A percentile compares a stretch with the other conserved stretches of the same genome.
Evolutionary conservation across 176 grass and related monocot genomes (phyloP).

Genomic region (Poa annua): DNA sequence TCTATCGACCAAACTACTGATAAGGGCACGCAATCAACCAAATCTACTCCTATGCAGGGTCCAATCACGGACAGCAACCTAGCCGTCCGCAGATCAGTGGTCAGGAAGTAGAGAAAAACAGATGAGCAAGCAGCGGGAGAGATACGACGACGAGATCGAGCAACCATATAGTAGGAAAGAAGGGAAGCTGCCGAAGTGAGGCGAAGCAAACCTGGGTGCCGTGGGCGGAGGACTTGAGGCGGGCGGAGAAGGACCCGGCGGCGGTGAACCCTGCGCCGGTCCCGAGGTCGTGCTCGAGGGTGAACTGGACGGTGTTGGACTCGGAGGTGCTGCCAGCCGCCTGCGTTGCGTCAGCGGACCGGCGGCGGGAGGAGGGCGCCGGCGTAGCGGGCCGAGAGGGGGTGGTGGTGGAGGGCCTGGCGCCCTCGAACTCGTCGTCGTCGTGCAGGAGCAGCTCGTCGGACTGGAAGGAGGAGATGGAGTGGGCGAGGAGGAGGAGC

Average conservation of each 20-base stretch:
- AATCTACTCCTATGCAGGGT: neutral
- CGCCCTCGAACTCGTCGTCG: conserved; percentile 93
- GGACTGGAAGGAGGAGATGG: conserved; percentile 61
- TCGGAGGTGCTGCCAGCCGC: conserved; percentile 41
- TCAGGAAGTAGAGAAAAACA: neutral
- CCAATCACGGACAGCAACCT: neutral
- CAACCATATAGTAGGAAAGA: neutral
- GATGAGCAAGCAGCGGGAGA: conserved; percentile 7
- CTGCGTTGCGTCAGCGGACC: conserved; percentile 46
- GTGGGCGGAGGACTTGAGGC: conserved; percentile 86
- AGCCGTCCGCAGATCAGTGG: neutral
- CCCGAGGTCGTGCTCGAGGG: conserved; percentile 80
- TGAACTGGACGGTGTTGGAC: conserved; percentile 79
- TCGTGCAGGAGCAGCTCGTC: conserved; percentile 80
- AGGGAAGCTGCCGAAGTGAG: neutral
- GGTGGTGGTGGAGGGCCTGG: conserved; percentile 27
- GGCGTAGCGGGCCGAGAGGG: conserved; percentile 17
- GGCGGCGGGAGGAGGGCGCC: conserved; percentile 45
- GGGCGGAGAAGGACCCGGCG: conserved; percentile 83
- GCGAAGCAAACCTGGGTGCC: conserved; percentile 57
- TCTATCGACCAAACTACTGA: neutral
- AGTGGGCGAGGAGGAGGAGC: conserved; percentile 32
- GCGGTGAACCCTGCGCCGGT: conserved; percentile 55
- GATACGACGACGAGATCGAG: neutral
- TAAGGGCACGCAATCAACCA: neutral